Evolutionary conservation across 2,329 filamentous ascomycete species (phyloP).

Genomic region (Akanthomyces lecanii): DNA sequence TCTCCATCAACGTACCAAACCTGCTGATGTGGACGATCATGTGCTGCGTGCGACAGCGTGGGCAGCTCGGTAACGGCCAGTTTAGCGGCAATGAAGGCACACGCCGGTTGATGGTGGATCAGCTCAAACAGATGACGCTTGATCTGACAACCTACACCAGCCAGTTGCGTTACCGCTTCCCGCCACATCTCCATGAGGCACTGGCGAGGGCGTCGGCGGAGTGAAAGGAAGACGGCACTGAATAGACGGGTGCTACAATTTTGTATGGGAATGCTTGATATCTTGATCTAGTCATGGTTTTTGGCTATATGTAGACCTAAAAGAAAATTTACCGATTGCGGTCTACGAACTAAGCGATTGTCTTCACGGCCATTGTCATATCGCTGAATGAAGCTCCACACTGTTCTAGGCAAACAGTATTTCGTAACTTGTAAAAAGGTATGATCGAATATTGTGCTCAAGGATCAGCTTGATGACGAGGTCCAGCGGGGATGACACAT

Average conservation of each 20-base stretch:
- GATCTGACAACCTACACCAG: conserved; percentile 94
- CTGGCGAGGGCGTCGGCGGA: conserved; percentile 77
- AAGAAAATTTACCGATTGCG: neutral
- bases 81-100: conserved; percentile 71
- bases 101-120: conserved; percentile 59
- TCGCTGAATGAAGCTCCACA: too few relatives aligned
- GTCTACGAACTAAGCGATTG: neutral
- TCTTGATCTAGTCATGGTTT: conserved; percentile 1
- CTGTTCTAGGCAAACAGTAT: too few relatives aligned
- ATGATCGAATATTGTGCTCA: too few relatives aligned
- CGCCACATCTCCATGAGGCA: conserved; percentile 81
- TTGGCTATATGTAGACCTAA: conserved; percentile 14
- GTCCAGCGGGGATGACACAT: neutral
- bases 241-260: neutral
- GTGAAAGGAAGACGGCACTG: conserved; percentile 25
- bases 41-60: conserved; percentile 75
- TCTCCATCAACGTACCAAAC: conserved; percentile 85
- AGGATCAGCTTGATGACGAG: too few relatives aligned
- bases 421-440: too few relatives aligned
- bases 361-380: neutral
- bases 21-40: conserved; percentile 91
- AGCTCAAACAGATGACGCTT: conserved; percentile 74
- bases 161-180: conserved; percentile 85
- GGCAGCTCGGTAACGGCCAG: conserved; percentile 62
- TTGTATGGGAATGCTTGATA: conserved; percentile 9